A percentile compares a stretch with the other conserved stretches of the same genome.
phyloP scores from a whole-genome alignment of 352 stramenopile genomes.

The Pseudoperonospora humuli region DNA sequence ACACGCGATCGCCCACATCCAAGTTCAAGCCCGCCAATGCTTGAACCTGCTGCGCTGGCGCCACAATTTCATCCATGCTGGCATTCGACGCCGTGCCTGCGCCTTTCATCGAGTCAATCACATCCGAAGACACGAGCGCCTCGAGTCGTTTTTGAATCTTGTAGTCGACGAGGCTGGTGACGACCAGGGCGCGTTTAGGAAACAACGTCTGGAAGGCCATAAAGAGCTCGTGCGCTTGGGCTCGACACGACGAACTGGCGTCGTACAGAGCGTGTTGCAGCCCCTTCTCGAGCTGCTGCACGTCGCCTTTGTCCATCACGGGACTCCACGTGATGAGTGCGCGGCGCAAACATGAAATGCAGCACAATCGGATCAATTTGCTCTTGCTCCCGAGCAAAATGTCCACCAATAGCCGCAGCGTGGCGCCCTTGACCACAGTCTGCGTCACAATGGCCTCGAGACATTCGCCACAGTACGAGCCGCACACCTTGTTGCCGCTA shows the following conservation, averaged over 20 bases:
- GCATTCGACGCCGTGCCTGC: constrained; percentile 29
- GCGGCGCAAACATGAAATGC: constrained; percentile 52
- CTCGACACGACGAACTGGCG: constrained; percentile 63
- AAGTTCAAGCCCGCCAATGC: constrained; percentile 32
- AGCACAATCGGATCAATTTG: constrained; percentile 71
- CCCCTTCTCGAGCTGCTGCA: constrained; percentile 72
- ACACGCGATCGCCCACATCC: constrained; percentile 68
- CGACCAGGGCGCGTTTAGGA: constrained; percentile 55
- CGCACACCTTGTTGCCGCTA: constrained; percentile 79
- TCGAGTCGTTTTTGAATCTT: constrained; percentile 81
- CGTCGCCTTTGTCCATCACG: constrained; percentile 70
- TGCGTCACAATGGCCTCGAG: constrained; percentile 54
- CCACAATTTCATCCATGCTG: constrained; percentile 45
- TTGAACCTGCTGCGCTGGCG: constrained; percentile 19
- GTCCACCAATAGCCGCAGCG: constrained; percentile 65
- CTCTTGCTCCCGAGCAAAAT: constrained; percentile 74
- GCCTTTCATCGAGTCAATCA: constrained; percentile 17
- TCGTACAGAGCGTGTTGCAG: constrained; percentile 70
- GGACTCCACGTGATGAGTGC: constrained; percentile 54
- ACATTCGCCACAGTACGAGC: constrained; percentile 71
- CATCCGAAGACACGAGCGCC: constrained; percentile 34
- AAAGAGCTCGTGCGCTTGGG: constrained; percentile 63
- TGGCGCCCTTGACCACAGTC: constrained; percentile 69
- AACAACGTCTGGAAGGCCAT: constrained; percentile 67
- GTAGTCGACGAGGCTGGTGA: constrained; percentile 68